phyloP scores from a whole-genome alignment of 2,329 filamentous ascomycete genomes.

The Talaromyces islandicus region DNA sequence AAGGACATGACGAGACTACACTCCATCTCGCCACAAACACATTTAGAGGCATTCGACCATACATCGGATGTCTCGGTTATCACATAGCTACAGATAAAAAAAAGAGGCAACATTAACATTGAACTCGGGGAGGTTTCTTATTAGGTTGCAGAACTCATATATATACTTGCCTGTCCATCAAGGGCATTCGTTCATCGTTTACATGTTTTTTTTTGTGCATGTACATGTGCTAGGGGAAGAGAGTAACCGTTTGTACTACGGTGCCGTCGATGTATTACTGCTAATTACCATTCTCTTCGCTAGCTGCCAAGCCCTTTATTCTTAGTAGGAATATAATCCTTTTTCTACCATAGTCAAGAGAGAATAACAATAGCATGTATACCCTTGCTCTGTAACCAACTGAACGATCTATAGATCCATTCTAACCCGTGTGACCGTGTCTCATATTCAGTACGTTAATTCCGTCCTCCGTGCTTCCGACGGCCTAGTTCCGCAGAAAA shows the following conservation, averaged over 20 bases:
- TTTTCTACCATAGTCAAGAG: too few relatives aligned
- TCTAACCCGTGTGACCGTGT: too few relatives aligned
- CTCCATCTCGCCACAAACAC: neutral
- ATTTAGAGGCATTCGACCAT: neutral
- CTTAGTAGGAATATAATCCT: neutral
- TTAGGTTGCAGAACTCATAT: neutral
- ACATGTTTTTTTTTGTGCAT: neutral
- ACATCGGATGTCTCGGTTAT: neutral
- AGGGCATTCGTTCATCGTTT: neutral
- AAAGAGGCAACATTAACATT: neutral
- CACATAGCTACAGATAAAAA: neutral
- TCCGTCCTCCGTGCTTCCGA: too few relatives aligned
- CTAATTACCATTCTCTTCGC: neutral
- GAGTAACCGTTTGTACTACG: neutral
- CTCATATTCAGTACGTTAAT: neutral
- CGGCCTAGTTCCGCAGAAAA: neutral
- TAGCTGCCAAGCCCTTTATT: neutral
- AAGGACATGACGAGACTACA: neutral
- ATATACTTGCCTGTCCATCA: neutral
- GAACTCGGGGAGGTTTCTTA: neutral
- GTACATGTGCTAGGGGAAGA: neutral
- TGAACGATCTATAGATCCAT: neutral
- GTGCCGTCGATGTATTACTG: neutral
- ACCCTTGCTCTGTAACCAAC: neutral
- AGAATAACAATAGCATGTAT: neutral